Evolutionary conservation across 1,139 yeast genomes (phyloP).

Genomic region (Scheffersomyces illinoinensis): DNA sequence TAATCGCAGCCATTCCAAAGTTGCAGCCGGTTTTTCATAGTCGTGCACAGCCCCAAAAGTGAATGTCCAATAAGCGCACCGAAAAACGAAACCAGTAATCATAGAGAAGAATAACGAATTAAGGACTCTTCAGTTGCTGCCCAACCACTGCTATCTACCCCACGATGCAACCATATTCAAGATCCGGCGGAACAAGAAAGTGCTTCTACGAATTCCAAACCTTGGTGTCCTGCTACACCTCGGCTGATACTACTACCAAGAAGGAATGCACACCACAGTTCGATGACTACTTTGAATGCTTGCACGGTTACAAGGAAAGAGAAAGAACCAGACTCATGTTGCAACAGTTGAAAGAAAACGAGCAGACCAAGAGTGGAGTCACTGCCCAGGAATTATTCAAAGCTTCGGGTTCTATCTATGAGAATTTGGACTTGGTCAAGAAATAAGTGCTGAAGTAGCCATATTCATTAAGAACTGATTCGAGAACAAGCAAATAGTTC

Average conservation of each 20-base stretch:
- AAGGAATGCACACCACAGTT: slow-evolving; percentile 47
- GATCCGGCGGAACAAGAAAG: slow-evolving; percentile 52
- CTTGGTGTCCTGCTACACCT: slow-evolving; percentile 46
- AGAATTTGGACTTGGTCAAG: slow-evolving; percentile 46
- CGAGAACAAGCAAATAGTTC: too few relatives aligned
- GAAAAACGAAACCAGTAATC: not conserved
- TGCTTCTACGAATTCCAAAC: slow-evolving; percentile 53
- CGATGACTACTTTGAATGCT: slow-evolving; percentile 51
- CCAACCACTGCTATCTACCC: not conserved
- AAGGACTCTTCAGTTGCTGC: not conserved
- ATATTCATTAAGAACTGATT: not conserved
- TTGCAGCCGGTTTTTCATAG: not conserved
- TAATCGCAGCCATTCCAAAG: not conserved
- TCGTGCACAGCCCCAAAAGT: not conserved
- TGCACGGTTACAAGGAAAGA: slow-evolving; percentile 51
- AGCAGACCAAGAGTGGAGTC: slow-evolving; percentile 39
- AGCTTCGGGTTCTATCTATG: slow-evolving; percentile 44
- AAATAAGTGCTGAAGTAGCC: slow-evolving; percentile 5
- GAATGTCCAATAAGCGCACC: slow-evolving; percentile 1
- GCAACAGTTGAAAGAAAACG: slow-evolving; percentile 50
- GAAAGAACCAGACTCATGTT: slow-evolving; percentile 48
- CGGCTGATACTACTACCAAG: slow-evolving; percentile 44
- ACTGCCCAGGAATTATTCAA: slow-evolving; percentile 48
- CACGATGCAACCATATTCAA: slow-evolving; percentile 50
- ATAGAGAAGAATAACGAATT: not conserved